These are phyloP conservation scores for Phytopythium ostracodes DNA, from an alignment of 352 stramenopile genomes.

Conservation along the genomic window DNA sequence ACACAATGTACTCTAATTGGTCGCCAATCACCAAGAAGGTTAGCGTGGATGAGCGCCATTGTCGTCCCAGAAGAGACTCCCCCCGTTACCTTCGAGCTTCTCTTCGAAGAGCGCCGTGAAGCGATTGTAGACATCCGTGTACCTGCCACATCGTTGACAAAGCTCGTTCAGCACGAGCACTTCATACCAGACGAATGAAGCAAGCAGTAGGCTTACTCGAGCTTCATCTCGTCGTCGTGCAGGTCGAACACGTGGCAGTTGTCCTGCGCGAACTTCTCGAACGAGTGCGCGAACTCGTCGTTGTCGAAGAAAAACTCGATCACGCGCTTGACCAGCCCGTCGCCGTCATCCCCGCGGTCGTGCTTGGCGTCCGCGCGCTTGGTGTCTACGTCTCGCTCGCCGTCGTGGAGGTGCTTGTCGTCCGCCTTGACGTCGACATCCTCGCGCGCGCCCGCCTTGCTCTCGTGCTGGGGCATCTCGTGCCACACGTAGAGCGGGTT, in stretches of 20 bases:
- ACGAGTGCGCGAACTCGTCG: constrained; percentile 68
- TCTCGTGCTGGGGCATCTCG: constrained; percentile 28
- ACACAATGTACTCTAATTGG: constrained; percentile 50
- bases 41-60: background rate
- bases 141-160: constrained; percentile 22
- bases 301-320: constrained; percentile 80
- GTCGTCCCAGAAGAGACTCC: too few species aligned
- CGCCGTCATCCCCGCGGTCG: constrained; percentile 23
- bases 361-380: constrained; percentile 14
- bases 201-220: constrained; percentile 33
- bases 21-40: background rate
- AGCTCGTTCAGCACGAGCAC: background rate
- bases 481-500: too few species aligned
- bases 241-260: constrained; percentile 63
- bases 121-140: constrained; percentile 78
- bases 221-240: constrained; percentile 76
- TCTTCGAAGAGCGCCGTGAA: constrained; percentile 70
- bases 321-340: constrained; percentile 53
- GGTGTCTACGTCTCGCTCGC: constrained; percentile 19
- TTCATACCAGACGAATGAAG: background rate
- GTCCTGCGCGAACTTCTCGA: constrained; percentile 63
- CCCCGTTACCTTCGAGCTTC: constrained; percentile 64
- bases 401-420: constrained; percentile 8
- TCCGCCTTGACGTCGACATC: constrained; percentile 19
- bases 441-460: constrained; percentile 23